Percentiles rank a stretch among this genome's conserved stretches.
phyloP scores from a whole-genome alignment of 1,284 basidiomycete genomes.

The Afroboletus lepidellus region DNA sequence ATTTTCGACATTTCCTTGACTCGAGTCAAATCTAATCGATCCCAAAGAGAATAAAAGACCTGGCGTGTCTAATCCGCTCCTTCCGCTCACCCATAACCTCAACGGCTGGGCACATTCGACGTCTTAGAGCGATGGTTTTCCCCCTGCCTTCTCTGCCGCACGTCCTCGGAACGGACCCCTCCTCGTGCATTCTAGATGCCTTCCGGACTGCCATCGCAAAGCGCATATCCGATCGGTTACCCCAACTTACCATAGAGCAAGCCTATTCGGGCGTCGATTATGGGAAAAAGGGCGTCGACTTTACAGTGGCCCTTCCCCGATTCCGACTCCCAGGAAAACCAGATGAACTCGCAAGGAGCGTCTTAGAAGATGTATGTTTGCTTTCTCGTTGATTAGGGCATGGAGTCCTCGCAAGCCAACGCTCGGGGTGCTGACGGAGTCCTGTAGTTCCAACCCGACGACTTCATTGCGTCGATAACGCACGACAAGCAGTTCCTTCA shows the following conservation, averaged over 20 bases:
- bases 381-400: not conserved
- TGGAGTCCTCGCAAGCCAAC: not conserved
- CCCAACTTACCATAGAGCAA: conserved; percentile 66
- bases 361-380: conserved; percentile 66
- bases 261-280: conserved; percentile 86
- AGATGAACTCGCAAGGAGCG: conserved; percentile 74
- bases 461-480: conserved; percentile 64
- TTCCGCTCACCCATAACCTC: not conserved
- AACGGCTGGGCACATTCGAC: not conserved
- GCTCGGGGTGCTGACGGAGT: not conserved
- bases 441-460: conserved; percentile 64
- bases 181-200: conserved; percentile 73
- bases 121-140: conserved; percentile 23
- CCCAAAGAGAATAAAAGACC: too few relatives aligned
- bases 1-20: too few relatives aligned
- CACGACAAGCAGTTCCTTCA: conserved; percentile 81
- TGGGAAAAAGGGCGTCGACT: conserved; percentile 91
- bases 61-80: conserved; percentile 25
- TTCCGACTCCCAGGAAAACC: conserved; percentile 87
- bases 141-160: conserved; percentile 26
- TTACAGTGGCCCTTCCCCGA: conserved; percentile 88
- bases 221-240: conserved; percentile 69
- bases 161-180: conserved; percentile 69
- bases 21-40: too few relatives aligned
- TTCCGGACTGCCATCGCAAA: conserved; percentile 86